Conservation (phyloP, 345 rosid genomes). For the Eucalyptus regnans region DNA sequence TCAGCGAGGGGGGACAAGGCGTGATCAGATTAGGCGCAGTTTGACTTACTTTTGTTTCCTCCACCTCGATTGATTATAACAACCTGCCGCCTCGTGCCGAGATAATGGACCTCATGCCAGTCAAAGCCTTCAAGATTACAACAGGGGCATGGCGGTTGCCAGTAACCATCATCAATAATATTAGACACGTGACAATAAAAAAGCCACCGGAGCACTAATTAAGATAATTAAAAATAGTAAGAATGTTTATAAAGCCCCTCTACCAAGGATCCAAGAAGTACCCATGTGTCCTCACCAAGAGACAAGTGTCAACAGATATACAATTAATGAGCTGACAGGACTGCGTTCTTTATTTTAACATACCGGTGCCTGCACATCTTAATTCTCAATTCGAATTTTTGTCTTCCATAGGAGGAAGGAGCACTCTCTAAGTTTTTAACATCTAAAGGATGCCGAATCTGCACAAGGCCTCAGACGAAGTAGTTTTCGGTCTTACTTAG, state of each 20-base stretch:
- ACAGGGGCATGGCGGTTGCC: background rate
- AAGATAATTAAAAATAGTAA: no score
- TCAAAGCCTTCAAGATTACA: background rate
- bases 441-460: no score
- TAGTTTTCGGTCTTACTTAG: no score
- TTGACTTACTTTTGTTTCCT: background rate
- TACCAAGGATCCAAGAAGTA: no score
- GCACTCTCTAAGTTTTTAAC: no score
- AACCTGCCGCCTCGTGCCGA: background rate
- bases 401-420: no score
- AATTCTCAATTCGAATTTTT: no score
- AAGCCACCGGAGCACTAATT: background rate
- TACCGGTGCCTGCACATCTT: accelerated
- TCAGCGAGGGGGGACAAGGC: background rate
- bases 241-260: no score
- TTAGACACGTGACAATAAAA: background rate
- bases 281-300: no score
- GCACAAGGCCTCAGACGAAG: no score
- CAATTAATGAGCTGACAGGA: accelerated
- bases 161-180: background rate
- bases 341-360: no score
- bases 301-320: accelerated
- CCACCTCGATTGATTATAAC: background rate
- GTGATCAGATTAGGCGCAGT: background rate
- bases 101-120: background rate